phyloP scores from a whole-genome alignment of 495 filamentous ascomycete species.

The Darksidea phi region DNA sequence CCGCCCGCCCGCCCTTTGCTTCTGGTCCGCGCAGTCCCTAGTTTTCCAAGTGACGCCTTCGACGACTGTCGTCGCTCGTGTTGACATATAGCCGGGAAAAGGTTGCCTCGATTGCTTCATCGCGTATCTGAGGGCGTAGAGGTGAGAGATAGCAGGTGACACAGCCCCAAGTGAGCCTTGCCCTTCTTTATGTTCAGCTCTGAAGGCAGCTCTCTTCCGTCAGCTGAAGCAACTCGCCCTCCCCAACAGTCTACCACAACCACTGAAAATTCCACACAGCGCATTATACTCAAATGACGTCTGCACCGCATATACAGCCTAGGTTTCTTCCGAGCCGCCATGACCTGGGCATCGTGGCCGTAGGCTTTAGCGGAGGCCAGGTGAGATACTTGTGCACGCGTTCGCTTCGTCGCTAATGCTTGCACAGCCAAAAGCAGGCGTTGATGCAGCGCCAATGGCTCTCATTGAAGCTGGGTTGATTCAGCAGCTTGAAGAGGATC shows the following conservation, averaged over 20 bases:
- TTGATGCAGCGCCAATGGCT: conserved; percentile 88
- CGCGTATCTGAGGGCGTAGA: not conserved
- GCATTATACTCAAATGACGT: conserved; percentile 29
- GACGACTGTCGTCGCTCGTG: not conserved
- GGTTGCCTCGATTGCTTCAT: conserved; percentile 6
- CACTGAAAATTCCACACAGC: not conserved
- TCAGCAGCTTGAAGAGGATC: conserved; percentile 74
- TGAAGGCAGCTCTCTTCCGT: too few species aligned
- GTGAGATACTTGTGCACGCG: conserved; percentile 47
- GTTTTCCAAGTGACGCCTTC: conserved; percentile 2
- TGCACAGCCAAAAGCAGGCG: conserved; percentile 77
- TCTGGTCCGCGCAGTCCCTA: not conserved
- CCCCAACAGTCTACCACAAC: not conserved
- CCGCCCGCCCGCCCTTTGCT: not conserved
- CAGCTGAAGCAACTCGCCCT: not conserved
- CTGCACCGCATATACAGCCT: conserved; percentile 69
- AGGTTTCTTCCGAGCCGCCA: conserved; percentile 76
- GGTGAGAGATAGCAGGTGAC: not conserved
- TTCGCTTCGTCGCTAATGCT: not conserved
- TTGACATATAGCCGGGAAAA: conserved; percentile 8
- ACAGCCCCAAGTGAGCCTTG: too few species aligned
- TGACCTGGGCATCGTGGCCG: conserved; percentile 87
- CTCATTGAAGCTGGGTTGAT: conserved; percentile 88
- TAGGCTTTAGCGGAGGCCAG: conserved; percentile 97
- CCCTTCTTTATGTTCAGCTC: too few species aligned